A percentile compares a stretch with the other conserved stretches of the same genome.
These are phyloP conservation scores for Aspergillus sp. DNA, from an alignment of 2,329 filamentous ascomycete genomes.

Conservation along the genomic window DNA sequence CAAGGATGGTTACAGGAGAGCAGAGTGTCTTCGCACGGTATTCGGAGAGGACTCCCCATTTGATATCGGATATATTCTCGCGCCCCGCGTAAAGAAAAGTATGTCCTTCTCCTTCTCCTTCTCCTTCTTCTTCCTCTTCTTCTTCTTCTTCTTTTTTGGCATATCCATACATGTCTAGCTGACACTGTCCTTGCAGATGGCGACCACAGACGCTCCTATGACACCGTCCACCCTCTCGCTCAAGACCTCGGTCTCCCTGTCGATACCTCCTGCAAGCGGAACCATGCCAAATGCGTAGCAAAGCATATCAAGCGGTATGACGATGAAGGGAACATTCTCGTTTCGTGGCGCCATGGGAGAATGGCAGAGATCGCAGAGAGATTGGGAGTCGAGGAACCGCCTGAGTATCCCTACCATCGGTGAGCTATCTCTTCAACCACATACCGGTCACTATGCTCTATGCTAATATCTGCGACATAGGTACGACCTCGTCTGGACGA, in stretches of 20 bases:
- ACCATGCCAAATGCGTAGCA: slow-evolving; percentile 16
- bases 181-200: slow-evolving; percentile 7
- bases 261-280: slow-evolving; percentile 22
- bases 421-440: slow-evolving; percentile 9
- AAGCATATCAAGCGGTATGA: slow-evolving; percentile 13
- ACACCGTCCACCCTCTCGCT: slow-evolving; percentile 22
- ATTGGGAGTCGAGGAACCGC: slow-evolving; percentile 14
- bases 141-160: not conserved
- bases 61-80: slow-evolving; percentile 22
- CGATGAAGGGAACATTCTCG: slow-evolving; percentile 22
- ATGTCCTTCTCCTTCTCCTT: slow-evolving; percentile 8
- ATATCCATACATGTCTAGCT: not conserved
- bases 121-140: no score
- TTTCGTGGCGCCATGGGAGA: slow-evolving; percentile 23
- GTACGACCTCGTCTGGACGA: slow-evolving; percentile 25
- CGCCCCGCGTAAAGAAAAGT: slow-evolving; percentile 19
- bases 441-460: not conserved
- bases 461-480: slow-evolving; percentile 6
- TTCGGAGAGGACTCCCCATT: slow-evolving; percentile 20
- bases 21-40: slow-evolving; percentile 21
- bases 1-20: slow-evolving; percentile 18
- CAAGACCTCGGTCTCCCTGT: slow-evolving; percentile 19
- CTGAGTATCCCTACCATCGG: slow-evolving; percentile 21
- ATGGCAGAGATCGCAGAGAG: slow-evolving; percentile 15
- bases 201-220: slow-evolving; percentile 12